These are phyloP conservation scores for Arthrobotrys entomopaga DNA, from an alignment of 2,329 filamentous ascomycete species.

Conservation along the genomic window DNA sequence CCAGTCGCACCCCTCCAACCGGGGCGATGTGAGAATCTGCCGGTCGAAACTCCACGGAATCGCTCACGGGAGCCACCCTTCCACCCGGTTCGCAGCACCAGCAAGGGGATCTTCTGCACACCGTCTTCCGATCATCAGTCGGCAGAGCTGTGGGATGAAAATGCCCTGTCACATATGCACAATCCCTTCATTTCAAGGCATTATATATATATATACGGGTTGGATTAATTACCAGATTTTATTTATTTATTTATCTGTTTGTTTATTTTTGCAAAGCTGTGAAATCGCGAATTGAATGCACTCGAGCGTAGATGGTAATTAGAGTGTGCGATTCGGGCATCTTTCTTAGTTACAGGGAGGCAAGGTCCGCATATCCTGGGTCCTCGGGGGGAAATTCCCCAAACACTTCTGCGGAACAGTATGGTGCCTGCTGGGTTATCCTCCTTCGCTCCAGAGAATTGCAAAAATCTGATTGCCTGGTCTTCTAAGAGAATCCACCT, in stretches of 20 bases:
- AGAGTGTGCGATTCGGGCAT: background rate
- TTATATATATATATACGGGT: no score
- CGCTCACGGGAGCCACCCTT: slow-evolving; percentile 21
- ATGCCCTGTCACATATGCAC: slow-evolving; percentile 12
- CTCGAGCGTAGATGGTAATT: no score
- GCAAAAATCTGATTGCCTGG: slow-evolving; percentile 6
- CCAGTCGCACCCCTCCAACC: slow-evolving; percentile 4
- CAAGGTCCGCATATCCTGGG: slow-evolving; percentile 7
- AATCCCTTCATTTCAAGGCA: slow-evolving; percentile 3
- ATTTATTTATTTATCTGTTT: background rate
- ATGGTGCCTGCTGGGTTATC: slow-evolving; percentile 33
- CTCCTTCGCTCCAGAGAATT: slow-evolving; percentile 10
- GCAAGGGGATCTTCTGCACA: slow-evolving; percentile 2
- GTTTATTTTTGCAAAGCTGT: background rate
- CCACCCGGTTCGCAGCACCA: slow-evolving; percentile 1
- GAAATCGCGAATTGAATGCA: background rate
- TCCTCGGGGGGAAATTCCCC: slow-evolving; percentile 26
- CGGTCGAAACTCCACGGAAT: background rate
- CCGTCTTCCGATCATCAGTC: slow-evolving; percentile 12
- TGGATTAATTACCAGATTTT: background rate
- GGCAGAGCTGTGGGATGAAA: slow-evolving; percentile 1
- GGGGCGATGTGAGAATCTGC: slow-evolving; percentile 13
- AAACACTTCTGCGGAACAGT: slow-evolving; percentile 23
- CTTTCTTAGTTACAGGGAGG: background rate
- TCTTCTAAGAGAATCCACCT: slow-evolving; percentile 30